Evolutionary conservation across 345 rosid species (phyloP).

Genomic region (Punica granatum): DNA sequence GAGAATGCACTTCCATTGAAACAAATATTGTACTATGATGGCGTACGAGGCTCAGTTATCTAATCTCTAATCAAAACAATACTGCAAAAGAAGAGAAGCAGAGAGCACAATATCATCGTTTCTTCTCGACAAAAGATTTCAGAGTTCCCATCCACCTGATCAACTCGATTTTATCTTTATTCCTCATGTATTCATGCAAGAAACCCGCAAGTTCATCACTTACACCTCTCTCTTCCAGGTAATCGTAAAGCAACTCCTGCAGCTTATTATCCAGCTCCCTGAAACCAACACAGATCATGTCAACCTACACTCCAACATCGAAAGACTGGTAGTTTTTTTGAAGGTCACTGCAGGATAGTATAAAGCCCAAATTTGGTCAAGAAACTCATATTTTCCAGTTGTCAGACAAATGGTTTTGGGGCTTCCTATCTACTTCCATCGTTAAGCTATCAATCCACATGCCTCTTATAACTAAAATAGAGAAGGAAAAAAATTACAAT

Average conservation of each 20-base stretch:
- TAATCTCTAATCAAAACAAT: background rate
- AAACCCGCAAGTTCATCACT: constrained; percentile 58
- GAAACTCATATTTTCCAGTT: background rate
- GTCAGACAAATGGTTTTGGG: background rate
- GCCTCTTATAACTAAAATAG: background rate
- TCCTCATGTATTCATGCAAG: constrained; percentile 71
- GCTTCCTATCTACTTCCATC: background rate
- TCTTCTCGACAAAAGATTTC: constrained; percentile 53
- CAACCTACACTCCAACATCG: no score
- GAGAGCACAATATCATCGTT: background rate
- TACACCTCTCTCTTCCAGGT: constrained; percentile 63
- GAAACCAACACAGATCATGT: constrained; percentile 19
- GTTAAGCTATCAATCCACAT: no score
- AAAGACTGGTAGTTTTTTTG: background rate
- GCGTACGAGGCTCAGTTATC: background rate
- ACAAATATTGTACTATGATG: background rate
- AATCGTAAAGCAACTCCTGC: constrained; percentile 58
- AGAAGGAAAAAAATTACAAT: background rate
- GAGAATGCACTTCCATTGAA: background rate
- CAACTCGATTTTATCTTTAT: constrained; percentile 60
- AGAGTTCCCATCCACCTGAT: constrained; percentile 68
- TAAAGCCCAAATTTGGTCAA: background rate
- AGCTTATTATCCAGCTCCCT: constrained; percentile 83
- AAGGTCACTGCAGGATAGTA: background rate
- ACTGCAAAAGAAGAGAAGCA: background rate